Conservation (phyloP, 306 rosid genomes). For the Medicago arabica region DNA sequence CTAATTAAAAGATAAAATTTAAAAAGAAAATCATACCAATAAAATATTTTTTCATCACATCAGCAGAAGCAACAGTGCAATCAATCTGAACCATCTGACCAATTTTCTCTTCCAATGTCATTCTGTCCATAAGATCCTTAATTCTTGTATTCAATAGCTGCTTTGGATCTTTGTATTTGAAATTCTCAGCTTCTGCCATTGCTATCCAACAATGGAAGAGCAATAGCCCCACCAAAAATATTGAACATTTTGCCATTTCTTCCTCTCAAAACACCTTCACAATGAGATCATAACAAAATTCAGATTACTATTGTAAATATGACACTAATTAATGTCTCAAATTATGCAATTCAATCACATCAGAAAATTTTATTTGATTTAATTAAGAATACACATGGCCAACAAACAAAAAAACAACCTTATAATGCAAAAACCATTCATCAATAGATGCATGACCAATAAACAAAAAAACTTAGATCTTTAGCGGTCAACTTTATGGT, state of each 20-base stretch:
- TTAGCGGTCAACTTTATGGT: not conserved
- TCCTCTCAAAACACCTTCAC: conserved; percentile 36
- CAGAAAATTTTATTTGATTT: no score
- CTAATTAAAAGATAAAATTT: not conserved
- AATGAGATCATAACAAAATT: not conserved
- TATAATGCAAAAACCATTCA: not conserved
- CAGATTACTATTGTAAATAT: no score
- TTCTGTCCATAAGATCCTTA: conserved; percentile 41
- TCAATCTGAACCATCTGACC: conserved; percentile 53
- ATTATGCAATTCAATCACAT: no score
- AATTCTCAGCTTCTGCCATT: conserved; percentile 24
- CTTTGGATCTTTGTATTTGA: conserved; percentile 49
- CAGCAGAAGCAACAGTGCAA: conserved; percentile 37
- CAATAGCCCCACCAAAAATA: conserved; percentile 34
- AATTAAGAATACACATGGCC: not conserved
- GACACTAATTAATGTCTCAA: no score
- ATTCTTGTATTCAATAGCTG: conserved; percentile 43
- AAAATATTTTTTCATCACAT: conserved; percentile 41
- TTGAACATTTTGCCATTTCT: conserved; percentile 37
- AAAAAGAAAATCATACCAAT: conserved; percentile 34
- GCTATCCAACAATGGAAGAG: conserved; percentile 31
- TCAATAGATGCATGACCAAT: not conserved
- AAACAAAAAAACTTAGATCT: not conserved
- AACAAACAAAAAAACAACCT: not conserved
- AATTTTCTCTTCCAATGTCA: conserved; percentile 49